Conservation (phyloP, 2,329 filamentous ascomycete genomes). For the Colletotrichum camelliae region DNA sequence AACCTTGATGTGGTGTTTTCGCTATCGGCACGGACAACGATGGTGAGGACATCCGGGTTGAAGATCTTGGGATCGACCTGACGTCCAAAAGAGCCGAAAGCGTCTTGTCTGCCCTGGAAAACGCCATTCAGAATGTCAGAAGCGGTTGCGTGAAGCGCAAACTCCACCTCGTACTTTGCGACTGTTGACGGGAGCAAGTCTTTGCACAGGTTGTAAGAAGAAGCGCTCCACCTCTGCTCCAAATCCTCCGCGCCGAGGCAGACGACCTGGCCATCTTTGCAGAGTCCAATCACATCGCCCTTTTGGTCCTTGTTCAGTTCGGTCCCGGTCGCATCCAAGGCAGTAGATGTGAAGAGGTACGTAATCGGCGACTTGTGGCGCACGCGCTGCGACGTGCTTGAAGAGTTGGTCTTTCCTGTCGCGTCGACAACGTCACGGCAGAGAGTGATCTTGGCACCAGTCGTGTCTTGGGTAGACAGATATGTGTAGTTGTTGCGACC, state of each 20-base stretch:
- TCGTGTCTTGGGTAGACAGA: conserved; percentile 56
- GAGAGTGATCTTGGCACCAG: conserved; percentile 58
- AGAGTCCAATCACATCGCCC: conserved; percentile 58
- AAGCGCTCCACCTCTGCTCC: conserved; percentile 51
- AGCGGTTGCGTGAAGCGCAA: conserved; percentile 49
- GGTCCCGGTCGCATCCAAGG: conserved; percentile 13
- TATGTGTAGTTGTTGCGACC: conserved; percentile 66
- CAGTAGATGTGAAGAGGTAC: conserved; percentile 43
- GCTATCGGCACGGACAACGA: conserved; percentile 47
- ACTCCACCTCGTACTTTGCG: conserved; percentile 50
- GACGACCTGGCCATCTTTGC: conserved; percentile 64
- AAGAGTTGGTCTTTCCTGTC: conserved; percentile 58
- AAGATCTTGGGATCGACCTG: conserved; percentile 47
- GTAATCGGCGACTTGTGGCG: conserved; percentile 42
- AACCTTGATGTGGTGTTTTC: conserved; percentile 27
- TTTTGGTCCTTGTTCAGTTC: neutral
- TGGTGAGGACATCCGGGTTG: conserved; percentile 58
- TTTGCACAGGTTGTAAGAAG: conserved; percentile 46
- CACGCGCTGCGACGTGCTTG: conserved; percentile 44
- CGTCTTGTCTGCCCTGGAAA: conserved; percentile 59
- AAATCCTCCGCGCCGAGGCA: conserved; percentile 65
- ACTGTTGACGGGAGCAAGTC: conserved; percentile 40
- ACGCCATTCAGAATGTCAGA: conserved; percentile 58
- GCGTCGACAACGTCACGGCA: conserved; percentile 63
- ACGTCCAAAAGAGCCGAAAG: conserved; percentile 56